Evolutionary conservation across 2,329 filamentous ascomycete species (phyloP), one percentile per base, ranked within the genome.

Genomic region (Aspergillus spinulosporus): DNA sequence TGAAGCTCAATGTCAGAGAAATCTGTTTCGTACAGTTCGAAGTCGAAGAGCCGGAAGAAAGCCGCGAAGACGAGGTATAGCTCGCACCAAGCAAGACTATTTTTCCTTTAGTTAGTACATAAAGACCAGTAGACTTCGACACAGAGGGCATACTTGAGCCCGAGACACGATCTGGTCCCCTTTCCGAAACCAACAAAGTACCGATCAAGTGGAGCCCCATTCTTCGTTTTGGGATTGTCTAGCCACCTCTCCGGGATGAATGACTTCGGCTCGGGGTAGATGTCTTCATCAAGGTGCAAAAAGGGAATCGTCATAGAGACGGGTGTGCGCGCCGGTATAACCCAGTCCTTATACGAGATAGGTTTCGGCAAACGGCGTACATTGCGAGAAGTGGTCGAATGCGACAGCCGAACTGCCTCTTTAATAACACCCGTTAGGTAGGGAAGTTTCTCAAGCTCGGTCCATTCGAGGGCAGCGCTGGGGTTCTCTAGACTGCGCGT

Each of bases 261-360:
- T 9, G 51, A 53, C 2, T 37, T 42, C 12, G 51, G 12, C 15
- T 47, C 44, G 1, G 51, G 51, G 28, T 46, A 53, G n/a, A 53
- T 53, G 15, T 53, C 34, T 12, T 53, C 43, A 4, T 53, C 51
- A 11, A 40, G 28, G 14, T 47, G 45, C 5, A 53, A n/a, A 9
- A 53, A 53, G 2, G 49, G 51, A n/a, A 53, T 53, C 4, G 51
- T 47, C 51, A 53, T 53, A 9, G 51, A 53, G 8, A 52, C 34
- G 4, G 50, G 50, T 3, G 50, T 52, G 3, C 21, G 43, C 5
- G 42, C 50, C 4, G 50, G 50, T n/a, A 52, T 52, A 8, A 31
- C 8, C 50, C 50, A 40, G 2, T 47, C 43, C 3, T 47, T 39
- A 28, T 40, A 52, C 9, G 31, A 5, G 5, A 52, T 11, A 0